phyloP scores from a whole-genome alignment of 192 early-diverging fungal genomes.

The Coemansia sp. region DNA sequence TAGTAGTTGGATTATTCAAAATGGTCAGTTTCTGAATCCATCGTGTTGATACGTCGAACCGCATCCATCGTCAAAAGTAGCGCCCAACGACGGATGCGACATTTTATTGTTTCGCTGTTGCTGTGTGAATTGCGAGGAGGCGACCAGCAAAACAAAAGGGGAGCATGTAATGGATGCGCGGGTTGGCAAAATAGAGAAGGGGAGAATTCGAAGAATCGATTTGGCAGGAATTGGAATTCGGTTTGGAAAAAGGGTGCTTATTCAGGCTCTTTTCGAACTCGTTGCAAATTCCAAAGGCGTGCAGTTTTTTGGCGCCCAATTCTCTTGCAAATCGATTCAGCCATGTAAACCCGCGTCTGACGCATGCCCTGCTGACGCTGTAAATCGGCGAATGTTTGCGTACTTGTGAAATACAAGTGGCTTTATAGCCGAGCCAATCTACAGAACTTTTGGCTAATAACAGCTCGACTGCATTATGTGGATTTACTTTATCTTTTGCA shows the following conservation, averaged over 20 bases:
- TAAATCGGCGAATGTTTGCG: background rate
- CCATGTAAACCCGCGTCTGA: background rate
- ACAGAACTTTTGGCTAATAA: too few species aligned
- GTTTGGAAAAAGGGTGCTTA: background rate
- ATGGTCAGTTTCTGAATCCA: slow-evolving; percentile 53
- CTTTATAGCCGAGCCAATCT: background rate
- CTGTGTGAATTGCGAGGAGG: slow-evolving; percentile 6
- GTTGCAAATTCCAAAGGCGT: background rate
- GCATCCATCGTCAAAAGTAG: slow-evolving; percentile 27
- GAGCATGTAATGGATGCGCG: background rate
- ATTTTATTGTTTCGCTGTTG: background rate
- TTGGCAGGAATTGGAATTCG: background rate
- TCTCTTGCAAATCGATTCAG: background rate
- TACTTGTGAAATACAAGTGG: background rate
- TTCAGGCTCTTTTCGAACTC: slow-evolving; percentile 6
- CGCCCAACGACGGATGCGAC: slow-evolving; percentile 15
- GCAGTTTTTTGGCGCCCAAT: too few species aligned
- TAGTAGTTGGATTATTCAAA: slow-evolving; percentile 33
- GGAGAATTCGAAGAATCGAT: background rate
- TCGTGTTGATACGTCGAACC: slow-evolving; percentile 6
- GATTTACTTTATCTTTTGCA: background rate
- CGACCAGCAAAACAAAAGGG: background rate
- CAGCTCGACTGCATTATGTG: background rate
- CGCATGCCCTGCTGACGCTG: background rate
- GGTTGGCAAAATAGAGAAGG: background rate